Evolutionary conservation across 2,329 filamentous ascomycete species (phyloP).

Genomic region (Stromatinia cepivora): DNA sequence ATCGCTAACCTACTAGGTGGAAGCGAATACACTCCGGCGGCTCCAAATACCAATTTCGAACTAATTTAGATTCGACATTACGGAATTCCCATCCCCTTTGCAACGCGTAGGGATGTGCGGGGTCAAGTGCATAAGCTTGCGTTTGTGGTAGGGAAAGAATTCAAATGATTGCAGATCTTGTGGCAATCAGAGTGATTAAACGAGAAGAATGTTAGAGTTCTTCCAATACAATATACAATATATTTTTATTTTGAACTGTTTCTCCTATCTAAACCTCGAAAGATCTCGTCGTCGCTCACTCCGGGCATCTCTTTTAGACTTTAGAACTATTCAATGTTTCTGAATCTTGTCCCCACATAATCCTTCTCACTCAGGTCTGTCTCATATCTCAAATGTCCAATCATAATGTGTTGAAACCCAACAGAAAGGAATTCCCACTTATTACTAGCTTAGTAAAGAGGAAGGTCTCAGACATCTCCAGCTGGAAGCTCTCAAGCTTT

Average conservation of each 20-base stretch:
- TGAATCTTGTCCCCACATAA: background rate
- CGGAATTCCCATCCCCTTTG: conserved; percentile 2
- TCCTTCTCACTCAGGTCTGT: background rate
- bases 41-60: conserved; percentile 3
- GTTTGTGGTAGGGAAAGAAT: background rate
- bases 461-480: background rate
- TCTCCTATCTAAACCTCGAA: background rate
- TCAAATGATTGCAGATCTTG: conserved; percentile 15
- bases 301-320: background rate
- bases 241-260: background rate
- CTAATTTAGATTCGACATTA: background rate
- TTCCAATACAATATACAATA: background rate
- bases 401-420: background rate
- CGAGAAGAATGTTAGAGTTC: background rate
- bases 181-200: background rate
- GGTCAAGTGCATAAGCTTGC: conserved; percentile 11
- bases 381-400: background rate
- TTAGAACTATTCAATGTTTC: background rate
- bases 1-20: background rate
- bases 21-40: conserved; percentile 1
- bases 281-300: background rate
- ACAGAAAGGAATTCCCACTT: conserved; percentile 13
- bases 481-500: conserved; percentile 13
- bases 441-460: background rate
- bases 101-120: conserved; percentile 1